Evolutionary conservation across 2,329 filamentous ascomycete species (phyloP), one percentile per base, ranked within the genome.

Genomic region (Colletotrichum salicis): DNA sequence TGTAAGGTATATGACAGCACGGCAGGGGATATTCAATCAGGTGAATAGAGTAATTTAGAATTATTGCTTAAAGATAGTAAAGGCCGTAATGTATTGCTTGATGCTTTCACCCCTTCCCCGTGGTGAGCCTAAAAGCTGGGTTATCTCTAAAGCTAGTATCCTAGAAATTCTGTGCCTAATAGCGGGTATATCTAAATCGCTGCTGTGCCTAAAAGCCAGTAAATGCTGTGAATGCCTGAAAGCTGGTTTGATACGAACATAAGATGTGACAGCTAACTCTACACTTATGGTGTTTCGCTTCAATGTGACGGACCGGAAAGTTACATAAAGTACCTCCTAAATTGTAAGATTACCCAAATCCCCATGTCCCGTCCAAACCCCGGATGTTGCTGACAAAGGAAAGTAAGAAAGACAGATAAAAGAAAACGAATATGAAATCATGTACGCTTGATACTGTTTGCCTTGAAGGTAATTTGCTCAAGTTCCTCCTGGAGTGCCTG

Each of bases 401-500:
- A 41, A 8, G 37, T 6, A 41, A 19, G 37, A 19, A 41, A 41
- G 19, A 19, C 37, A 41, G 19, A 41, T 3, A 6, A 19, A 41
- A 41, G 19, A 15, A 19, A 0, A 41, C 13, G 37, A 41, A 19
- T 3, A 41, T 15, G 37, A 45, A 29, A 12, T 37, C 31, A 56
- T 56, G 27, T 56, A 4, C 54, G 35, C 41, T 66, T 66, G n/a
- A 66, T 66, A 31, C 27, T 24, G 22, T 66, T 60, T 4, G 64
- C 64, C 37, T 60, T 66, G 4, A 22, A 57, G 5, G 55, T 35
- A 13, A 66, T 66, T 3, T 55, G 29, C 2, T 66, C 37, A 19
- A 66, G 64, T 45, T 60, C 55, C 13, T 60, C 64, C 64, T 29
- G 45, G 10, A 66, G 55, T n/a, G 41, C 64, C 22, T 60, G 37